A percentile compares a stretch with the other conserved stretches of the same genome.
These are phyloP conservation scores for Maudiozyma pseudohumilis DNA, from an alignment of 805 yeast species.

Conservation along the genomic window DNA sequence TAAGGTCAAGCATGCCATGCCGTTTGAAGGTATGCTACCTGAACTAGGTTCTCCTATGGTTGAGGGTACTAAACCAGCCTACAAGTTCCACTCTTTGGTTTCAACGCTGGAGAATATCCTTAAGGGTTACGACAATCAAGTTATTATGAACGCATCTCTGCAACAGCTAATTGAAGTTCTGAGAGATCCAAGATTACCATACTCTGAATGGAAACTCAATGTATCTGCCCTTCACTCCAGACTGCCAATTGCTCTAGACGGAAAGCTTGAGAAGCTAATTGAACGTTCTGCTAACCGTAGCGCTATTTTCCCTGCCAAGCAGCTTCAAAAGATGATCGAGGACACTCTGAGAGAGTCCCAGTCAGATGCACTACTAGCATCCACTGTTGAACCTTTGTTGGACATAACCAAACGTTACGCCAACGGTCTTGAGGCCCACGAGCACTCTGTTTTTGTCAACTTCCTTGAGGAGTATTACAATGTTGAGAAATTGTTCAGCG, in stretches of 20 bases:
- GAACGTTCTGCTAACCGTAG: constrained; percentile 54
- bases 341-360: constrained; percentile 43
- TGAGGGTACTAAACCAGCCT: constrained; percentile 75
- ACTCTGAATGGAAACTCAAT: constrained; percentile 80
- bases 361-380: constrained; percentile 42
- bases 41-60: constrained; percentile 75
- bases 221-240: constrained; percentile 89
- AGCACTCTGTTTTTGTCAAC: constrained; percentile 60
- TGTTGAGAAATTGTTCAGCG: constrained; percentile 71
- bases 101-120: constrained; percentile 67
- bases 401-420: constrained; percentile 60
- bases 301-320: constrained; percentile 92
- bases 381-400: constrained; percentile 62
- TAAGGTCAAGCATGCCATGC: constrained; percentile 92
- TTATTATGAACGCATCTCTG: constrained; percentile 78
- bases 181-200: constrained; percentile 77
- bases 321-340: constrained; percentile 59
- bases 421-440: constrained; percentile 76
- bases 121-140: constrained; percentile 91
- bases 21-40: constrained; percentile 90
- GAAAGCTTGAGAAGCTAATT: constrained; percentile 51
- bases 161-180: constrained; percentile 61
- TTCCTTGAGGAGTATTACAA: constrained; percentile 64
- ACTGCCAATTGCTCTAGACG: constrained; percentile 69
- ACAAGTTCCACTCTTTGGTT: constrained; percentile 52